A percentile compares a stretch with the other conserved stretches of the same genome.
Conservation (phyloP, 768 basidiomycete genomes). For the Glaciozyma martinii region DNA sequence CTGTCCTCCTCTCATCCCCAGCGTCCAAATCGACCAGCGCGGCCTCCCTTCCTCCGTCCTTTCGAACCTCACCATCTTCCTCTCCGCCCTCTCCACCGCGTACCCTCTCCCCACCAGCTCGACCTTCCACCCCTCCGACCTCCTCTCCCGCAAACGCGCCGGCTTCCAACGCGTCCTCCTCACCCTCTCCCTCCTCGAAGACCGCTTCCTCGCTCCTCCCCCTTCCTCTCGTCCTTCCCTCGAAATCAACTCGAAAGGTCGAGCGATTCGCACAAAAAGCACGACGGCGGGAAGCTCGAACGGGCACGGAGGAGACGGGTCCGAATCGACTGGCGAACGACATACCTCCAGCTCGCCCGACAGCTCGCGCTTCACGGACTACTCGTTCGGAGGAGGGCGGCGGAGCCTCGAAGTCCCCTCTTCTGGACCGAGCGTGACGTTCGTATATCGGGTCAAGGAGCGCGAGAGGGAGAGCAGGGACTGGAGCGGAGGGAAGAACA, state of each 20-base stretch:
- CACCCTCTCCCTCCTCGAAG: background rate
- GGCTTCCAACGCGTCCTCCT: background rate
- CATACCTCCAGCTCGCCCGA: background rate
- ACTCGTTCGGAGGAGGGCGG: background rate
- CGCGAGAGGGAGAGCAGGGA: background rate
- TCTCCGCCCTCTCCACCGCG: background rate
- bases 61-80: background rate
- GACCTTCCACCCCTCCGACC: background rate
- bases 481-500: background rate
- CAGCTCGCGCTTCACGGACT: background rate
- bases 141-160: background rate
- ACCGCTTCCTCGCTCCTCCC: background rate
- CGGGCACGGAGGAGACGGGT: background rate
- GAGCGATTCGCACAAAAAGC: background rate
- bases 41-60: background rate
- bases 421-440: background rate
- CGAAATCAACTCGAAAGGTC: background rate
- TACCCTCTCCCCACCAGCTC: conserved; percentile 8
- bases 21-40: conserved; percentile 1
- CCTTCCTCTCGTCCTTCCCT: background rate
- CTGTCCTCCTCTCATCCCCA: conserved; percentile 6
- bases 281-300: background rate
- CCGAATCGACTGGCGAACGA: background rate
- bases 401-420: background rate
- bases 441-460: background rate